A percentile compares a stretch with the other conserved stretches of the same genome.
phyloP scores from a whole-genome alignment of 2,329 filamentous ascomycete genomes.

The Emergomyces orientalis region DNA sequence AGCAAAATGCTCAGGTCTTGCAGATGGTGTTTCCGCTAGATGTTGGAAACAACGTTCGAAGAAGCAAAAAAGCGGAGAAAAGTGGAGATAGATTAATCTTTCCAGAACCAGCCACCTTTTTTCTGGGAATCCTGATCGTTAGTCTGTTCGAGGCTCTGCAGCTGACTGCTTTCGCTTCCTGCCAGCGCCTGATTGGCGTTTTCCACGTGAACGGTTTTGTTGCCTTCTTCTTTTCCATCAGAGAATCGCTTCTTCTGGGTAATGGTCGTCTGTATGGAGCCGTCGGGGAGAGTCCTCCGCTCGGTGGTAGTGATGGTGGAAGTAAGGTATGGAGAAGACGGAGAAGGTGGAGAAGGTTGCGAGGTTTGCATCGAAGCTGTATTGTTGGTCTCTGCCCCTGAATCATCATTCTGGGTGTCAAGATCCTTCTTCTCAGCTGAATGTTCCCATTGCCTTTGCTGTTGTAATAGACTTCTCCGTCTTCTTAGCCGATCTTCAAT shows the following conservation, averaged over 20 bases:
- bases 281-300: constrained; percentile 46
- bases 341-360: background rate
- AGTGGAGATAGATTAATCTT: constrained; percentile 18
- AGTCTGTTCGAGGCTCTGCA: background rate
- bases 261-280: constrained; percentile 48
- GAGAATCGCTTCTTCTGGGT: constrained; percentile 50
- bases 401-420: background rate
- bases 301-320: constrained; percentile 51
- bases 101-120: constrained; percentile 33
- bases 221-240: constrained; percentile 51
- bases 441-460: constrained; percentile 11
- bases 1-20: background rate
- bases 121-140: background rate
- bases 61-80: background rate
- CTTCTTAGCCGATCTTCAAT: constrained; percentile 25
- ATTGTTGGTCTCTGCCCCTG: background rate
- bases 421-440: constrained; percentile 12
- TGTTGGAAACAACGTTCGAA: background rate
- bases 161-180: background rate
- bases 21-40: background rate
- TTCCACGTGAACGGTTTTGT: constrained; percentile 36
- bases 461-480: constrained; percentile 18
- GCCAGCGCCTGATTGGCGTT: background rate
- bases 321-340: constrained; percentile 29
- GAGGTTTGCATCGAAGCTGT: background rate